Evolutionary conservation across 2,329 filamentous ascomycete species (phyloP), one percentile per base, ranked within the genome.

Genomic region (Seiridium unicorne): DNA sequence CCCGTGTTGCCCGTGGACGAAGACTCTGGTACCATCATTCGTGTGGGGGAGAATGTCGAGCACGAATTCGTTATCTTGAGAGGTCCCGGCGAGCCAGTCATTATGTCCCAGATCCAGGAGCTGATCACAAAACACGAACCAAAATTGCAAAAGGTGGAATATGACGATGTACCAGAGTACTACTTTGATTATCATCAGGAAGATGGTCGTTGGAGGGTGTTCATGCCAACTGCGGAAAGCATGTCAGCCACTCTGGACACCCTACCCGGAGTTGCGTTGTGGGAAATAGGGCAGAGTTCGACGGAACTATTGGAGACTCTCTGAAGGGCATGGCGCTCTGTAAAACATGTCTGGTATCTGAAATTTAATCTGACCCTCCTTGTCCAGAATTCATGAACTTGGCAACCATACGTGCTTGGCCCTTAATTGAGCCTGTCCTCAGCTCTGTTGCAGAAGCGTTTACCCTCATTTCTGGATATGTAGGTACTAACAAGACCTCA

Each of bases 1-100:
- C 65, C 65, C 2, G 57, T 66, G 6, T 34, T 49, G 7, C 51
- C 46, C 4, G 59, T 34, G 26, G 44, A 47, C 26, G 18, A 47
- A 6, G 18, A 57, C 10, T 10, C 32, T 40, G 55, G 55, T 4
- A 47, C 2, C 8, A 44, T 57, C 7, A 26, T 48, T n/a, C 55
- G 35, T 13, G 10, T 6, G 10, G 26, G 8, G 3, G 44, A 46
- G 3, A 31, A 4, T 10, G 44, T 31, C 5, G 31, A 42, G 35
- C 18, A 57, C 10, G 44, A 35, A 5, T n/a, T 57, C 26, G 26
- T n/a, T 36, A 47, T 48, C 13, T 11, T 57, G 31, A 46, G 55
- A 35, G 55, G 55, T 9, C 26, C 40, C 7, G 55, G 55, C 3
- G 32, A 57, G 32, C 13, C 55, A 4, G 55, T 57, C 5, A n/a